Base-by-base conservation (phyloP, 495 filamentous ascomycete species). In the Penicillium chermesinum region DNA sequence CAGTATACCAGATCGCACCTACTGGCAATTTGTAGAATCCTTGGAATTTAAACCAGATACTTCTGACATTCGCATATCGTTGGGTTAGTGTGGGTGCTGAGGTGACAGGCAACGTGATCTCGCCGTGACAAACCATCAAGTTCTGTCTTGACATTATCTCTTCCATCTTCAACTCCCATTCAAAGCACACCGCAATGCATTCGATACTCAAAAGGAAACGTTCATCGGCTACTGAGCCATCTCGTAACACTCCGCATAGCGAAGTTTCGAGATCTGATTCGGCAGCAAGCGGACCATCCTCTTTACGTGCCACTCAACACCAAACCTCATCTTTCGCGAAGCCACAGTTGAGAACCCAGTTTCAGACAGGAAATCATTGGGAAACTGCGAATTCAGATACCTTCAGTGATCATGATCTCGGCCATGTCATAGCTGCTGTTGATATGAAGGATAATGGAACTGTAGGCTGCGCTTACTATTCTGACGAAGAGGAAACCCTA, bases 401-500 rank as follows among this genome's bases (percentile, higher is more conserved):
- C n/a, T 44, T 21, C 17, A 48, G 17, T 47, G 70, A 69, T 3
- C 88, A 95, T 50, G 73, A 72, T 1, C 62, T 86, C 17, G 79
- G 81, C 50, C 89, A 95, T 63, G 71, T 93, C 25, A 82, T 97
- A 48, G 88, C 90, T 79, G 90, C 88, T 1, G 71, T 96, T 20
- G 88, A 96, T 46, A 74, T 89, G 58, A 80, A 77, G 44, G 81
- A 86, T 16, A 70, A 80, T 12, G 84, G 79, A 0, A 86, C 79
- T 0, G 74, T 97, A 12, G 93, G 93, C 4, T 97, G 91, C 61
- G 84, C 87, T 18, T 95, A 93, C 64, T 98, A 91, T 64, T 73
- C 85, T 16, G 83, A 82, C 2, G 66, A 77, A 35, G 82, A 95
- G 25, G 84, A 89, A 60, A 84, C 72, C 39, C 65, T 98, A 10